Evolutionary conservation across 441 rosid species (phyloP).

Genomic region (Metrosideros polymorpha): DNA sequence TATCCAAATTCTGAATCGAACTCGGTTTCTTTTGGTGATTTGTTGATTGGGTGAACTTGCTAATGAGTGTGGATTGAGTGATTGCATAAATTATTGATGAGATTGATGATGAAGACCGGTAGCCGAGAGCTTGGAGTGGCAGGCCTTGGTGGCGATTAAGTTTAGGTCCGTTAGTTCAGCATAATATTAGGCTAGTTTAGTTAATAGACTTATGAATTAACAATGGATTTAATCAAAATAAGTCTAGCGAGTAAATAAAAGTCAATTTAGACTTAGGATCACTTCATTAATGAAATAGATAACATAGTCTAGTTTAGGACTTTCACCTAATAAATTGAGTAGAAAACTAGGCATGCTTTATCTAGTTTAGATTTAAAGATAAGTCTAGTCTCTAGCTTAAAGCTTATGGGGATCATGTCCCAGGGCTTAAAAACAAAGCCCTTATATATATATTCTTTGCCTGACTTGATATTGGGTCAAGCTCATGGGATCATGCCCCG

Average conservation of each 20-base stretch:
- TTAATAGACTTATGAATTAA: not conserved
- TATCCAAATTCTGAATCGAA: no score
- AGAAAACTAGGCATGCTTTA: not conserved
- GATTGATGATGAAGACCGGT: not conserved
- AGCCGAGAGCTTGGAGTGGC: not conserved
- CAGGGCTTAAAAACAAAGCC: no score
- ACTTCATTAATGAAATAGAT: not conserved
- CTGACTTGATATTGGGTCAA: accelerated
- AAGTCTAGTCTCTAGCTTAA: accelerated
- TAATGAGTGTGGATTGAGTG: no score
- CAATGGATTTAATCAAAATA: not conserved
- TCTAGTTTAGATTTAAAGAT: not conserved
- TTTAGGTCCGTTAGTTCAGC: no score
- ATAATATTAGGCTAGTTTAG: not conserved
- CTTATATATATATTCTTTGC: not conserved
- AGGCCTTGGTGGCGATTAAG: not conserved
- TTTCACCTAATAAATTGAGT: not conserved
- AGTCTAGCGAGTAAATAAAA: not conserved
- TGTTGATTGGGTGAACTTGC: no score
- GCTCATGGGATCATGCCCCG: no score
- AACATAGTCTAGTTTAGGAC: not conserved
- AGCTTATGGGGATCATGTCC: accelerated
- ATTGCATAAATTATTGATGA: no score
- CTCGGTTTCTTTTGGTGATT: no score
- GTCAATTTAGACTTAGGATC: not conserved